Conservation (phyloP, 2,329 filamentous ascomycete genomes). For the Exophiala phaeomuriformis region DNA sequence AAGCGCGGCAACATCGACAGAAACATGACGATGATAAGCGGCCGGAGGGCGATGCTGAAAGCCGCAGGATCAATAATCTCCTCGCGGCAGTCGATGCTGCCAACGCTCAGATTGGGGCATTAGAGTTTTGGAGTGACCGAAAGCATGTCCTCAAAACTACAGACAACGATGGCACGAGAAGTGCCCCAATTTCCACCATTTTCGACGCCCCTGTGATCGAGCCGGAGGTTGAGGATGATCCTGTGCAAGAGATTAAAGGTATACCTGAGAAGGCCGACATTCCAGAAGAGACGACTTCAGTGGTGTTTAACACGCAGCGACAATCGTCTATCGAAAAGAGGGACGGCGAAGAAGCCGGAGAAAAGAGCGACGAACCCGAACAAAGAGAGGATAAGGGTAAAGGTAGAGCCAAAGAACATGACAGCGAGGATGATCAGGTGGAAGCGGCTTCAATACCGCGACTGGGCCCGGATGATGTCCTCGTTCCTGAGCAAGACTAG, state of each 20-base stretch:
- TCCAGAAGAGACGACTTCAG: constrained; percentile 24
- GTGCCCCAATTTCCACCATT: constrained; percentile 18
- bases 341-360: neutral
- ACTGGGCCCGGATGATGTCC: constrained; percentile 15
- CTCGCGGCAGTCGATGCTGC: constrained; percentile 66
- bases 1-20: constrained; percentile 45
- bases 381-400: constrained; percentile 18
- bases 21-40: constrained; percentile 38
- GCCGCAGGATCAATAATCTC: constrained; percentile 59
- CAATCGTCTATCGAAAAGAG: constrained; percentile 3
- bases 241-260: constrained; percentile 49
- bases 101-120: constrained; percentile 67
- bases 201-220: constrained; percentile 14
- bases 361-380: constrained; percentile 4
- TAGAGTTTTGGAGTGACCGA: constrained; percentile 81
- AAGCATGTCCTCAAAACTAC: constrained; percentile 30
- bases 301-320: neutral
- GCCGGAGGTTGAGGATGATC: constrained; percentile 15
- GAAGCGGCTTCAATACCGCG: constrained; percentile 12
- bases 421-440: constrained; percentile 20
- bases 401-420: constrained; percentile 7
- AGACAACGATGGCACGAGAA: constrained; percentile 18
- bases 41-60: constrained; percentile 39
- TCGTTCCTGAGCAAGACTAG: constrained; percentile 17
- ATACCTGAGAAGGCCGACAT: constrained; percentile 50